Base-by-base conservation (phyloP, 768 basidiomycete species). In the Mycena vitilis region DNA sequence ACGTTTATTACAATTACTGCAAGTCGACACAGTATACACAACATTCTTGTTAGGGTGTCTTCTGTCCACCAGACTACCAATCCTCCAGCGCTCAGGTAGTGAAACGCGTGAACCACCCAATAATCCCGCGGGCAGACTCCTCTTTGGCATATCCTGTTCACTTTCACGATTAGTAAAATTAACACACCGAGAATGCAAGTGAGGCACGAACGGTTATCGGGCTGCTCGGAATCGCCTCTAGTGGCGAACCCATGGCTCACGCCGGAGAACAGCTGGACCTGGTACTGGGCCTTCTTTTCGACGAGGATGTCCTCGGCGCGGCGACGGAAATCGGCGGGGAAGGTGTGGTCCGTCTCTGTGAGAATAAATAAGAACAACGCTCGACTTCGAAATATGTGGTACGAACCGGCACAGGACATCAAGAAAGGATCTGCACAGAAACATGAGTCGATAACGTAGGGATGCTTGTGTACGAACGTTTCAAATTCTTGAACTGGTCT, bases 211-310 rank as follows among this genome's bases (percentile, higher is more conserved):
- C 63, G 68, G 4, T 10, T 63, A 81, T 68, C 68, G 83, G 85
- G 80, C 8, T 72, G 73, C 51, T 81, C 78, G 13, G 81, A 79
- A 70, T 85, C 78, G 5, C 85, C 85, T 9, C 85, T 83, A 5
- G 83, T 79, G 0, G 84, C 85, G 69, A 87, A 88, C 4, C 87
- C 86, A 63, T 87, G 86, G 0, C 68, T 48, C 18, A 82, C 83
- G 0, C 85, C 83, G 6, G 86, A 85, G 74, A 90, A 90, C 18
- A 87, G 73, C 54, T 90, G 89, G 68, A 89, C 79, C 68, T 88
- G 85, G 73, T 90, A 91, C 0, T 77, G 79, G 0, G 84, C 83
- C 61, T 87, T 87, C 25, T 74, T 79, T 61, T 84, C 84, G 10
- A 83, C 79, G 18, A 91, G 76, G 11, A 89, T 84, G 55, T 88